phyloP scores from a whole-genome alignment of 306 rosid species.

The Fragaria vesca region DNA sequence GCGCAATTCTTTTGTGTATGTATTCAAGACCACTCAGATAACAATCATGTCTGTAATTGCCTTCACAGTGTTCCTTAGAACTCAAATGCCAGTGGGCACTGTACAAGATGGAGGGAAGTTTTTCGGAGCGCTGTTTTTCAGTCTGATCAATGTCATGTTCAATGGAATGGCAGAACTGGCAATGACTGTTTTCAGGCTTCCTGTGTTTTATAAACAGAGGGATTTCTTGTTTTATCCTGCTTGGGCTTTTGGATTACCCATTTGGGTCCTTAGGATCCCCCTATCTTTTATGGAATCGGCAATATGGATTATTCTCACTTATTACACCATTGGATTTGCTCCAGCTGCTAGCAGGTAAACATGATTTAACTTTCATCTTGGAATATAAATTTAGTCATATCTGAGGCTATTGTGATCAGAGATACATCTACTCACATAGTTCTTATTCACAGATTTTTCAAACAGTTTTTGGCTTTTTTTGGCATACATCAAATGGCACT shows the following conservation, averaged over 20 bases:
- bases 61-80: conserved; percentile 63
- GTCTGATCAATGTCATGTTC: conserved; percentile 63
- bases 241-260: conserved; percentile 75
- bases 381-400: background rate
- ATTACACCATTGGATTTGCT: conserved; percentile 80
- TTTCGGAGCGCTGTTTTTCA: conserved; percentile 70
- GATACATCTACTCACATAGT: background rate
- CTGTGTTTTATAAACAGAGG: conserved; percentile 72
- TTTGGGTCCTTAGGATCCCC: conserved; percentile 77
- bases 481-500: conserved; percentile 76
- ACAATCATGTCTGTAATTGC: conserved; percentile 48
- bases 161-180: conserved; percentile 70
- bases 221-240: conserved; percentile 74
- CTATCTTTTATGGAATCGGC: conserved; percentile 61
- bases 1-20: conserved; percentile 48
- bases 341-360: conserved; percentile 66
- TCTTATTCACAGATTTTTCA: conserved; percentile 55
- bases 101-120: conserved; percentile 48
- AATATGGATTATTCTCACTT: conserved; percentile 71
- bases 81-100: conserved; percentile 55
- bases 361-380: background rate
- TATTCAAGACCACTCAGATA: conserved; percentile 60
- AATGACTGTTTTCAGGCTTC: conserved; percentile 60
- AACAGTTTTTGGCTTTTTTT: conserved; percentile 79
- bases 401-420: background rate